A percentile compares a stretch with the other conserved stretches of the same genome.
Conservation (phyloP, 2,329 filamentous ascomycete genomes). For the Monosporascus sp. region DNA sequence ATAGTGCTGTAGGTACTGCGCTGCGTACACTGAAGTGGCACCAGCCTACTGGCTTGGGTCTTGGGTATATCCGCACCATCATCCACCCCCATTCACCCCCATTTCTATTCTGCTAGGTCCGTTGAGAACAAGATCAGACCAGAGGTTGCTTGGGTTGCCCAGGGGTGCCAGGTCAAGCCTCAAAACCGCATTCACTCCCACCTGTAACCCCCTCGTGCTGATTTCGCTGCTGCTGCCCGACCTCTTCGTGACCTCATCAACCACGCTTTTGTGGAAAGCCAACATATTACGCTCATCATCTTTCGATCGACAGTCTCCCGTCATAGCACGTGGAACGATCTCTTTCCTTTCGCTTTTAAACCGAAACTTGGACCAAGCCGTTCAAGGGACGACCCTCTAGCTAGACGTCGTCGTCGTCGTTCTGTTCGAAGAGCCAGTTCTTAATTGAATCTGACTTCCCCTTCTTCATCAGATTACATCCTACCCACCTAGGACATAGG, state of each 20-base stretch:
- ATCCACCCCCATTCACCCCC: neutral
- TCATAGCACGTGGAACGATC: neutral
- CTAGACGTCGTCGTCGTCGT: neutral
- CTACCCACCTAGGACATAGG: constrained; percentile 1
- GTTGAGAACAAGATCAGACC: neutral
- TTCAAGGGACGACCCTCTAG: neutral
- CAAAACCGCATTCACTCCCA: neutral
- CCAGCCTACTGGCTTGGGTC: neutral
- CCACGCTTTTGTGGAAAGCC: constrained; percentile 13
- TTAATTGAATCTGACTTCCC: constrained; percentile 29
- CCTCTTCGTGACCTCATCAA: constrained; percentile 21
- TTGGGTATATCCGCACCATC: neutral
- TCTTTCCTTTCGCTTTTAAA: neutral
- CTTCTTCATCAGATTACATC: constrained; percentile 6
- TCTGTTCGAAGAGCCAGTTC: constrained; percentile 23
- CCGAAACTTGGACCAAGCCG: neutral
- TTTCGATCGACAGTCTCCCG: neutral
- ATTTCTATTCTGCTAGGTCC: neutral
- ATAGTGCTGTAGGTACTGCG: neutral
- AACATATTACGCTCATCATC: constrained; percentile 1
- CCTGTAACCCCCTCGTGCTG: constrained; percentile 1
- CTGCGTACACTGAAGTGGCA: neutral
- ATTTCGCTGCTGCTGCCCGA: constrained; percentile 13
- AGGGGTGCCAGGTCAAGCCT: neutral
- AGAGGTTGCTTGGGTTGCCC: neutral